phyloP scores from a whole-genome alignment of 176 grass and related monocot genomes.

The Zoysia pacifica region DNA sequence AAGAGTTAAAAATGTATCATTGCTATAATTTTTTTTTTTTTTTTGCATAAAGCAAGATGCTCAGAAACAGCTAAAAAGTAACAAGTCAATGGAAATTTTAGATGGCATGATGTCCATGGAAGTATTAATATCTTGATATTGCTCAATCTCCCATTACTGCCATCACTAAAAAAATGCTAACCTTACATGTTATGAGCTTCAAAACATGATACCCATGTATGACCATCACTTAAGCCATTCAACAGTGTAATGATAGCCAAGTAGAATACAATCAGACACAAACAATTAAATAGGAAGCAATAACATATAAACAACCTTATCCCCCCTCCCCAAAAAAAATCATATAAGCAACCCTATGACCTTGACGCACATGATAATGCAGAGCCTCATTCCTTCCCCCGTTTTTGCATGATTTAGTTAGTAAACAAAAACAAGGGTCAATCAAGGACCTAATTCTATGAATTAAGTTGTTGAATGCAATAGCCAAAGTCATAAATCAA shows the following conservation, averaged over 20 bases:
- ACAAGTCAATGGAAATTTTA: background rate
- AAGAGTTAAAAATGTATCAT: background rate
- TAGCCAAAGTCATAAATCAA: background rate
- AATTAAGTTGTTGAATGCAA: constrained; percentile 12
- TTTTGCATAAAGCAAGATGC: background rate
- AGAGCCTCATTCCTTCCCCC: background rate
- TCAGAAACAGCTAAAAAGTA: constrained; percentile 17
- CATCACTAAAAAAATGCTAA: background rate
- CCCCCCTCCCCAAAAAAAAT: too few relatives aligned
- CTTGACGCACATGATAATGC: background rate
- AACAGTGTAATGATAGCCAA: background rate
- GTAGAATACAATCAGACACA: background rate
- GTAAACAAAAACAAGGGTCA: background rate
- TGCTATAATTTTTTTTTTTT: too few relatives aligned
- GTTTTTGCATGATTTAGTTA: background rate
- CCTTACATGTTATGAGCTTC: constrained; percentile 17
- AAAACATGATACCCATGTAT: background rate
- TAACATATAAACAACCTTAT: background rate
- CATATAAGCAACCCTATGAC: background rate
- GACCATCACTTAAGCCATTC: background rate
- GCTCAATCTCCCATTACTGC: constrained; percentile 7
- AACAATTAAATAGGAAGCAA: constrained; percentile 19
- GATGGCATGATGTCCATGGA: background rate
- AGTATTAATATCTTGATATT: background rate
- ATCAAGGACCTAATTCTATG: background rate